These are phyloP conservation scores for Microsporum audouinii DNA, from an alignment of 2,329 filamentous ascomycete genomes.

Conservation along the genomic window DNA sequence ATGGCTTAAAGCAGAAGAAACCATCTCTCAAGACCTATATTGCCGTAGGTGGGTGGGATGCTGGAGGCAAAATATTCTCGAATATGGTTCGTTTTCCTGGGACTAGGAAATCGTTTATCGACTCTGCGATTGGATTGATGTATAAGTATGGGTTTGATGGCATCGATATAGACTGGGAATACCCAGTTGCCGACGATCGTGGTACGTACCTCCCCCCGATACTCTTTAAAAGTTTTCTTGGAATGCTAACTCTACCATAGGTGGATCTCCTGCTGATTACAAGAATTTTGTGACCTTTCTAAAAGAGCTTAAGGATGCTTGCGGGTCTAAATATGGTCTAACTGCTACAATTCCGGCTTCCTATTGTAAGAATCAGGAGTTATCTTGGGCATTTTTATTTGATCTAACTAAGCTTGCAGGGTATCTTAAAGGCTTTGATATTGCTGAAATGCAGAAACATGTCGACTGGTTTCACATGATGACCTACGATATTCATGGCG, in stretches of 20 bases:
- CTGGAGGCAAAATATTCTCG: too few relatives aligned
- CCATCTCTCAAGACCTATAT: too few relatives aligned
- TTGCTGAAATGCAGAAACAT: slow-evolving; percentile 9
- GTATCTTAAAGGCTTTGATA: slow-evolving; percentile 22
- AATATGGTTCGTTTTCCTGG: slow-evolving; percentile 4
- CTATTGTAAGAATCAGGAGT: background rate
- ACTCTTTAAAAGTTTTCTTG: too few relatives aligned
- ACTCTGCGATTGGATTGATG: slow-evolving; percentile 8
- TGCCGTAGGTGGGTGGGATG: too few relatives aligned
- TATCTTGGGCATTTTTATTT: too few relatives aligned
- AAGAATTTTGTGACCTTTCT: too few relatives aligned
- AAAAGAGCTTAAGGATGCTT: background rate
- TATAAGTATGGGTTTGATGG: slow-evolving; percentile 10
- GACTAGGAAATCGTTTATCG: slow-evolving; percentile 10
- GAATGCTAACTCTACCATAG: too few relatives aligned
- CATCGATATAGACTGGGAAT: slow-evolving; percentile 15
- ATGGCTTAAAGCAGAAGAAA: too few relatives aligned
- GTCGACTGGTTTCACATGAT: slow-evolving; percentile 22
- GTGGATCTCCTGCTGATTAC: too few relatives aligned
- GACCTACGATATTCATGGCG: slow-evolving; percentile 22
- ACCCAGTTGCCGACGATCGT: slow-evolving; percentile 22
- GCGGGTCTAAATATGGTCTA: slow-evolving; percentile 6
- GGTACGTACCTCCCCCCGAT: background rate
- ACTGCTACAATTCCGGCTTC: slow-evolving; percentile 6
- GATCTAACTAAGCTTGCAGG: background rate